A percentile compares a stretch with the other conserved stretches of the same genome.
These are phyloP conservation scores for Phellopilus nigrolimitatus DNA, from an alignment of 1,284 basidiomycete species.

Conservation along the genomic window DNA sequence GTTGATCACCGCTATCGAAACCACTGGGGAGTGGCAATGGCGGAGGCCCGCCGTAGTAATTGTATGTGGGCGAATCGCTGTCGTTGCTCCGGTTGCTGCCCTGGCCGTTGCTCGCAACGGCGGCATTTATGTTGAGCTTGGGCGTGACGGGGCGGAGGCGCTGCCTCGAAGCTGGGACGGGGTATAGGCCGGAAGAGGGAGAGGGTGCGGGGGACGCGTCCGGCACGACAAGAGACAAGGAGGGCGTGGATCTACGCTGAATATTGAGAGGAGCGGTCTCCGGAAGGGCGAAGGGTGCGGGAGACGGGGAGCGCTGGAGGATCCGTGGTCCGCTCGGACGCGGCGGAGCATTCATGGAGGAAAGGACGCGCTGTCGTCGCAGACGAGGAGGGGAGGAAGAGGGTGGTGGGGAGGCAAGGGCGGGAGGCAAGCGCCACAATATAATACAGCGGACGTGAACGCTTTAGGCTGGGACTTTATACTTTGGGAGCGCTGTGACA, in stretches of 20 bases:
- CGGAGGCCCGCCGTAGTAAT: conserved; percentile 18
- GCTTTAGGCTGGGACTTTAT: too few relatives aligned
- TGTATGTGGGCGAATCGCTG: conserved; percentile 16
- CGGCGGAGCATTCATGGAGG: conserved; percentile 26
- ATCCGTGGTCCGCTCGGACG: conserved; percentile 59
- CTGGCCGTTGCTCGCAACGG: not conserved
- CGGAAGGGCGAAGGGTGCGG: conserved; percentile 33
- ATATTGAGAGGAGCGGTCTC: conserved; percentile 38
- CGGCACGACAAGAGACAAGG: conserved; percentile 24
- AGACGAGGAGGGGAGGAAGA: conserved; percentile 19
- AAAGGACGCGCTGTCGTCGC: conserved; percentile 11
- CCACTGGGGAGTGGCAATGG: not conserved
- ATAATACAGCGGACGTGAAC: conserved; percentile 4
- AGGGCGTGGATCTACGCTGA: conserved; percentile 31
- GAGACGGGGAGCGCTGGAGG: conserved; percentile 44
- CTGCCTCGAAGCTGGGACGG: conserved; percentile 23
- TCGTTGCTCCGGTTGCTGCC: conserved; percentile 13
- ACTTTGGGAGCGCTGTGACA: too few relatives aligned
- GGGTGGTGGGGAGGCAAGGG: conserved; percentile 15
- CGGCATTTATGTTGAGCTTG: conserved; percentile 11
- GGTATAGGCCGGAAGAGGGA: conserved; percentile 24
- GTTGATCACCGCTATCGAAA: conserved; percentile 14
- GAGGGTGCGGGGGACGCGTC: conserved; percentile 32
- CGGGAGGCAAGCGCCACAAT: conserved; percentile 14
- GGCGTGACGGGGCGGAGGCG: conserved; percentile 11